phyloP scores from a whole-genome alignment of 139 green algal species.

The Micractinium sp. region DNA sequence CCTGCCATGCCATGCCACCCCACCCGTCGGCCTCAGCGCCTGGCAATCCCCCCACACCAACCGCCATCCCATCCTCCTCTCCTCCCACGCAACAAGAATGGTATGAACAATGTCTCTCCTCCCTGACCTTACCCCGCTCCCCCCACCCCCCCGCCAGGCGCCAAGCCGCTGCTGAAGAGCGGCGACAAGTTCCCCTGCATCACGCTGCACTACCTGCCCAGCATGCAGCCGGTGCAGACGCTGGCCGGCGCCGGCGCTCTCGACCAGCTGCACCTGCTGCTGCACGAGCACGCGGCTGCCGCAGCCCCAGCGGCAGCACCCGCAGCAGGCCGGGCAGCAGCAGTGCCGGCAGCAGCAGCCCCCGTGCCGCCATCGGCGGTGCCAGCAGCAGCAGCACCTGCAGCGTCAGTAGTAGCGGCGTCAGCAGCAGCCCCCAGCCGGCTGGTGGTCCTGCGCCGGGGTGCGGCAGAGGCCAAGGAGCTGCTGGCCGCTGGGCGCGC shows the following conservation, averaged over 20 bases:
- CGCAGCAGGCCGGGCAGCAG: neutral
- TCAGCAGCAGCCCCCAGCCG: neutral
- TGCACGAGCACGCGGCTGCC: conserved; percentile 4
- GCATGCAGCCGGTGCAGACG: conserved; percentile 44
- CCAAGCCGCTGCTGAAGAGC: conserved; percentile 53
- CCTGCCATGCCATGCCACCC: no score
- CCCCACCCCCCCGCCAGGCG: neutral
- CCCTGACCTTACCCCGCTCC: neutral
- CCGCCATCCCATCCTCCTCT: no score
- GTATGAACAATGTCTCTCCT: no score
- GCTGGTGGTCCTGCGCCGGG: conserved; percentile 44
- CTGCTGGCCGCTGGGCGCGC: conserved; percentile 46
- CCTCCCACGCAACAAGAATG: no score
- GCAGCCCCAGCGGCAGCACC: neutral
- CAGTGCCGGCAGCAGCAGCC: conserved; percentile 24
- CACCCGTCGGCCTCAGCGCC: no score
- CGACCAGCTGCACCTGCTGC: neutral
- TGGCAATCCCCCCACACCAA: no score
- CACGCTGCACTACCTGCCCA: conserved; percentile 64
- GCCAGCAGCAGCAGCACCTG: neutral
- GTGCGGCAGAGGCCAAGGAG: conserved; percentile 66
- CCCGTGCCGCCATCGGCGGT: neutral
- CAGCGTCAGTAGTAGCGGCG: neutral
- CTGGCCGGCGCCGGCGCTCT: conserved; percentile 36
- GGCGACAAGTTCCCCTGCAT: conserved; percentile 66